phyloP scores from a whole-genome alignment of 2,329 filamentous ascomycete species.

The Fusarium guadeloupense region DNA sequence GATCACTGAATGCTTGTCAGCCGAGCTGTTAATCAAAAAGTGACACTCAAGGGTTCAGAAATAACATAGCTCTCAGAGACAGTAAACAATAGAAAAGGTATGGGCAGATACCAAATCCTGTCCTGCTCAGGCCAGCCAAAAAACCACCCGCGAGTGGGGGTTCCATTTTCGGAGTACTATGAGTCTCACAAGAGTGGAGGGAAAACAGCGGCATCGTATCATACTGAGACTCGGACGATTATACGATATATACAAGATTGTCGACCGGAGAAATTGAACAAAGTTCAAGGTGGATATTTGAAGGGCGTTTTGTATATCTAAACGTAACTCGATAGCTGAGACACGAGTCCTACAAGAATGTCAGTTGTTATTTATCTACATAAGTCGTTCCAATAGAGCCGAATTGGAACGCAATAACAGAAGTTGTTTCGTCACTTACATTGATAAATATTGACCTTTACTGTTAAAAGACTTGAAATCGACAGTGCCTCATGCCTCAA shows the following conservation, averaged over 20 bases:
- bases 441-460: no score
- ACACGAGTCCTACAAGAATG: neutral
- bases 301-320: neutral
- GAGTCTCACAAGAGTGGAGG: neutral
- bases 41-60: neutral
- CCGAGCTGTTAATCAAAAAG: neutral
- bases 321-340: neutral
- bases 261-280: slow-evolving; percentile 1
- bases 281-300: neutral
- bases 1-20: no score
- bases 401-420: neutral
- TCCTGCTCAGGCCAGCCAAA: neutral
- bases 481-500: no score
- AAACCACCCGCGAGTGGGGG: neutral
- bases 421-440: neutral
- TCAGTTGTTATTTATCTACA: neutral
- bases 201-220: neutral
- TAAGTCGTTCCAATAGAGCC: neutral
- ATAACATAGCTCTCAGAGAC: neutral
- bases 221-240: neutral
- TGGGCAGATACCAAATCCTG: neutral
- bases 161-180: slow-evolving; percentile 6
- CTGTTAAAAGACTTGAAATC: no score
- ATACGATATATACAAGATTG: neutral
- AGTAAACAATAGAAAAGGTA: neutral